Evolutionary conservation across 331 rosid genomes (phyloP).

Genomic region (Malus hybrid): DNA sequence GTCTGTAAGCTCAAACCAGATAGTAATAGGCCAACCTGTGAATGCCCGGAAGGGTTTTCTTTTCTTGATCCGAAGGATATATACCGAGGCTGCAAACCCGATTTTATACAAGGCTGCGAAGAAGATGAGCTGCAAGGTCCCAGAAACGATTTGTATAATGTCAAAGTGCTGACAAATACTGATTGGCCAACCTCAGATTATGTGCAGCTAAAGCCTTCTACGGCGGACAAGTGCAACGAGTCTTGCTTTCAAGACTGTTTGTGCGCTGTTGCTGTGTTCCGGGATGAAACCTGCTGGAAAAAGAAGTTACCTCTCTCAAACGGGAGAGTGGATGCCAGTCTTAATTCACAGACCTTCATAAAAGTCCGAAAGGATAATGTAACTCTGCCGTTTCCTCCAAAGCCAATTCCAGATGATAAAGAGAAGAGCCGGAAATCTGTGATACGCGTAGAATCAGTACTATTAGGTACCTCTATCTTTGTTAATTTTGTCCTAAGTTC

Average conservation of each 20-base stretch:
- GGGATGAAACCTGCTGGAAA: not conserved
- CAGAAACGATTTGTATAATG: not conserved
- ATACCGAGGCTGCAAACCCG: slow-evolving; percentile 19
- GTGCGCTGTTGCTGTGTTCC: not conserved
- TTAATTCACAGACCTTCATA: not conserved
- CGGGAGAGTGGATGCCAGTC: not conserved
- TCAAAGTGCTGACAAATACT: not conserved
- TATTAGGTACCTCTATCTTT: not conserved
- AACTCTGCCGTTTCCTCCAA: not conserved
- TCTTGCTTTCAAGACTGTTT: slow-evolving; percentile 5
- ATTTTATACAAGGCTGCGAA: slow-evolving; percentile 8
- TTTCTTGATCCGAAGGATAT: slow-evolving; percentile 11
- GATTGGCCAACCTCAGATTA: not conserved
- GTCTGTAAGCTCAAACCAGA: not conserved
- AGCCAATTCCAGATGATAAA: not conserved
- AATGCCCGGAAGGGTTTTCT: slow-evolving; percentile 24
- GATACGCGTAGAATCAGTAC: not conserved
- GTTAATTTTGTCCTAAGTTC: not conserved
- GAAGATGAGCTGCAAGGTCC: not conserved
- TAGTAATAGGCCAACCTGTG: slow-evolving; percentile 4
- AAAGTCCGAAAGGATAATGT: not conserved
- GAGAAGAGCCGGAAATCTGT: not conserved
- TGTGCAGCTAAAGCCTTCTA: not conserved
- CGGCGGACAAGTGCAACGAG: not conserved
- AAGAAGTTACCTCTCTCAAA: not conserved